A percentile compares a stretch with the other conserved stretches of the same genome.
phyloP scores from a whole-genome alignment of 2,329 filamentous ascomycete species.

The Periconia digitata region DNA sequence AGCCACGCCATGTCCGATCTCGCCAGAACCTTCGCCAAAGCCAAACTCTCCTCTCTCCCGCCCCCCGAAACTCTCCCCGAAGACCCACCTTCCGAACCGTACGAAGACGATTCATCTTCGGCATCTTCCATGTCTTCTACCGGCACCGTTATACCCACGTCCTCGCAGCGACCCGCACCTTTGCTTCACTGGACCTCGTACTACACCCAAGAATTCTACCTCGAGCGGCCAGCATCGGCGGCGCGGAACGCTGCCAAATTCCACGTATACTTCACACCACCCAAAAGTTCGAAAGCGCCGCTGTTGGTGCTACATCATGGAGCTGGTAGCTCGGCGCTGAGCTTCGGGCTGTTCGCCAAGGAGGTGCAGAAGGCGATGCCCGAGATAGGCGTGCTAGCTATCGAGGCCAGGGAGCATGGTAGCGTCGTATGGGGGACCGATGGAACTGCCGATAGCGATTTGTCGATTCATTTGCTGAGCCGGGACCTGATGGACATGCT shows the following conservation, averaged over 20 bases:
- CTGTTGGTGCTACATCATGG: conserved; percentile 95
- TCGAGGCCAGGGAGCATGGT: conserved; percentile 88
- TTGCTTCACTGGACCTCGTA: conserved; percentile 83
- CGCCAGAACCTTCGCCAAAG: conserved; percentile 76
- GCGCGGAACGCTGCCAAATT: conserved; percentile 59
- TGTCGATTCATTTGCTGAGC: conserved; percentile 72
- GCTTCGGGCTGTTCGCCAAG: conserved; percentile 78
- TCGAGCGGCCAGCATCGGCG: conserved; percentile 53
- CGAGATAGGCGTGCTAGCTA: conserved; percentile 76
- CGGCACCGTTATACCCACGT: conserved; percentile 83
- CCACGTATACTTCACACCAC: conserved; percentile 87
- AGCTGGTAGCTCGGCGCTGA: conserved; percentile 88
- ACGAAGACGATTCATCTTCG: conserved; percentile 55
- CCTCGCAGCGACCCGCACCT: conserved; percentile 63
- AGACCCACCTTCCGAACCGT: conserved; percentile 49
- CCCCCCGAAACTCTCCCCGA: conserved; percentile 50
- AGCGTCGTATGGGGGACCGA: conserved; percentile 53
- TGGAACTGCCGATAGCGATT: conserved; percentile 56
- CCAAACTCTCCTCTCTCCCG: conserved; percentile 67
- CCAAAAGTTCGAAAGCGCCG: conserved; percentile 66
- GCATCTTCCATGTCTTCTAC: conserved; percentile 89
- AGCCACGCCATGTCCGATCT: conserved; percentile 75
- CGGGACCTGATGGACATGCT: conserved; percentile 73
- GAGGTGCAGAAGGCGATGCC: conserved; percentile 79
- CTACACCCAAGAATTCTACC: conserved; percentile 83